Evolutionary conservation across 768 basidiomycete genomes (phyloP).

Genomic region (Hirschioporus abietinus): DNA sequence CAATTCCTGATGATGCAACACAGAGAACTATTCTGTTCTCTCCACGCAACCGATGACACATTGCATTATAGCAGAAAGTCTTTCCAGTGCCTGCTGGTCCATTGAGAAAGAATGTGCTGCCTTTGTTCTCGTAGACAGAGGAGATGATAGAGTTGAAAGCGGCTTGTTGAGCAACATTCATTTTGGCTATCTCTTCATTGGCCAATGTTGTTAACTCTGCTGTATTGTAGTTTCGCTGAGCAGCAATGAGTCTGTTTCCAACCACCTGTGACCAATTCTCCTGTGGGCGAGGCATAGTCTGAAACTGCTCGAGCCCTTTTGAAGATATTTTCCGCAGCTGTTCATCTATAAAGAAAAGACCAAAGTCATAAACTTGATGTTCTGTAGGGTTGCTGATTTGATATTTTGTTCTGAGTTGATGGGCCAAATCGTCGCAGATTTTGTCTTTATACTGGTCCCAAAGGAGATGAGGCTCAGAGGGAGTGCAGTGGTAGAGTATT

Average conservation of each 20-base stretch:
- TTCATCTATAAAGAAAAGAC: conserved; percentile 14
- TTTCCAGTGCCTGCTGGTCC: conserved; percentile 42
- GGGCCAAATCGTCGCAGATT: conserved; percentile 38
- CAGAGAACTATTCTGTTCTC: conserved; percentile 33
- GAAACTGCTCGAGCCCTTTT: conserved; percentile 12
- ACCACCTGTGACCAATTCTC: conserved; percentile 15
- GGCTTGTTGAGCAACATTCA: conserved; percentile 26
- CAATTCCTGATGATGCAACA: conserved; percentile 47
- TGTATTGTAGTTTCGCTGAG: conserved; percentile 14
- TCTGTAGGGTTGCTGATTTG: conserved; percentile 9
- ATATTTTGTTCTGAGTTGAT: conserved; percentile 15
- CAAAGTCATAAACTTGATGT: conserved; percentile 18
- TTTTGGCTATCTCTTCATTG: conserved; percentile 10
- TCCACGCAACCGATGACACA: conserved; percentile 24
- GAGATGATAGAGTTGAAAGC: conserved; percentile 26
- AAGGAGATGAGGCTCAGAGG: conserved; percentile 27
- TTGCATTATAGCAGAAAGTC: conserved; percentile 36
- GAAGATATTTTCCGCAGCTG: conserved; percentile 11
- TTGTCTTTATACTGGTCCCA: conserved; percentile 31
- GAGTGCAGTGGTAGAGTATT: conserved; percentile 27
- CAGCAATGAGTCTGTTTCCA: conserved; percentile 15
- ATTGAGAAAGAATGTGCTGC: conserved; percentile 32
- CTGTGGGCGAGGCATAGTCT: conserved; percentile 15
- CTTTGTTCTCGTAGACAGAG: conserved; percentile 18
- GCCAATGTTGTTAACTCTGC: background rate